These are phyloP conservation scores for Taiozyma onychis DNA, from an alignment of 1,139 yeast genomes.

Conservation along the genomic window DNA sequence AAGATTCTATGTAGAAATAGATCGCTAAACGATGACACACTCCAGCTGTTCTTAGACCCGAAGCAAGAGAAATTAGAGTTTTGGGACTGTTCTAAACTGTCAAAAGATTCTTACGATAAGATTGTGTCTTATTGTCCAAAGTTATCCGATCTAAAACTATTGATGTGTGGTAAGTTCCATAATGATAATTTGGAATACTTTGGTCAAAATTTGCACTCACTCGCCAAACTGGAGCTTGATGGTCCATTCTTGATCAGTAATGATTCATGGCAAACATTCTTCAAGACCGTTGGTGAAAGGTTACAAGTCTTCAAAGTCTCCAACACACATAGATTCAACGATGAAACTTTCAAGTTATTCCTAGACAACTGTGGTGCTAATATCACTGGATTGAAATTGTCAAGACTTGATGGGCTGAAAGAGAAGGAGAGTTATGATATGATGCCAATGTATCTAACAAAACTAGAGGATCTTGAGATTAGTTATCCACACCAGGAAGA, in stretches of 20 bases:
- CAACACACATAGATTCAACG: constrained; percentile 79
- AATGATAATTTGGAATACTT: constrained; percentile 67
- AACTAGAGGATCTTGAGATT: constrained; percentile 55
- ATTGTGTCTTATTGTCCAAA: constrained; percentile 80
- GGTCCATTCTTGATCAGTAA: constrained; percentile 87
- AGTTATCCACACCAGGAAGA: constrained; percentile 64
- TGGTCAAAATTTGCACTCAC: constrained; percentile 48
- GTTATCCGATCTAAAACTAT: constrained; percentile 56
- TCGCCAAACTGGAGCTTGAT: constrained; percentile 55
- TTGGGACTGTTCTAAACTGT: constrained; percentile 89
- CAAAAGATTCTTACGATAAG: constrained; percentile 56
- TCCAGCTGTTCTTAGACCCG: constrained; percentile 66
- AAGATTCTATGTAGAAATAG: constrained; percentile 77
- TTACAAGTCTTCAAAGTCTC: constrained; percentile 55
- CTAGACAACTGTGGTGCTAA: constrained; percentile 57
- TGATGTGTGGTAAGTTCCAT: constrained; percentile 91
- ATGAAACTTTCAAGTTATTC: constrained; percentile 57
- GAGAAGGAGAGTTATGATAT: constrained; percentile 53
- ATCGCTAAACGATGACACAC: constrained; percentile 64
- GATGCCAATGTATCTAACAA: constrained; percentile 56
- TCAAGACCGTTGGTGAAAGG: constrained; percentile 42
- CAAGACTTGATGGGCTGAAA: constrained; percentile 68
- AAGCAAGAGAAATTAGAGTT: constrained; percentile 53
- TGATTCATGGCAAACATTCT: constrained; percentile 68
- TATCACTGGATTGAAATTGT: constrained; percentile 46